Evolutionary conservation across 2,329 filamentous ascomycete genomes (phyloP).

Genomic region (Pyrenochaeta sp.): DNA sequence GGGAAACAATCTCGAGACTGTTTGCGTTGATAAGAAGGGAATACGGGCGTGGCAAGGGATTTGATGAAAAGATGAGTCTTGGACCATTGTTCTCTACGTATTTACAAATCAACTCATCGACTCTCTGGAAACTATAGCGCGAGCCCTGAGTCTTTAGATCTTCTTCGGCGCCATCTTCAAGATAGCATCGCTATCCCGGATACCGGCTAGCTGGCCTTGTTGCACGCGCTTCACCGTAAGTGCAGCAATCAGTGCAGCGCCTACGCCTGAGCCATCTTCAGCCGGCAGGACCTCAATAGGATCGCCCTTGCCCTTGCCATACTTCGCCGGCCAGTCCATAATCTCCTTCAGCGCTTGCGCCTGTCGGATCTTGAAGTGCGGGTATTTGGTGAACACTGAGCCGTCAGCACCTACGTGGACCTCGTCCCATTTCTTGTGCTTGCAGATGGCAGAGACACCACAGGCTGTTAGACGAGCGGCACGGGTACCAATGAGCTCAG

Average conservation of each 20-base stretch:
- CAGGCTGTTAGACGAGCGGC: constrained; percentile 92
- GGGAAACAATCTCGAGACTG: constrained; percentile 1
- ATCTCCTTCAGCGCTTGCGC: constrained; percentile 92
- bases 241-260: constrained; percentile 89
- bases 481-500: constrained; percentile 93
- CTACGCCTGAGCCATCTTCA: constrained; percentile 97
- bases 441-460: constrained; percentile 94
- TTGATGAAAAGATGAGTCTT: neutral
- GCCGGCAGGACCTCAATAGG: constrained; percentile 87
- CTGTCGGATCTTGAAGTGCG: constrained; percentile 93
- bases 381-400: constrained; percentile 99
- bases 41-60: neutral
- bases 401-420: constrained; percentile 98
- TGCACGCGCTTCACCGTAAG: constrained; percentile 70
- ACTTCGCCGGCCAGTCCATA: constrained; percentile 87
- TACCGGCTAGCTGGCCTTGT: constrained; percentile 66
- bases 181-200: constrained; percentile 60
- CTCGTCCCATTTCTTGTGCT: constrained; percentile 87
- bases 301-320: constrained; percentile 69
- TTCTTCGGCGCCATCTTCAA: constrained; percentile 40
- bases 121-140: neutral
- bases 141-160: neutral
- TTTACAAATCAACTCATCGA: neutral
- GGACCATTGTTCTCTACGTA: neutral
- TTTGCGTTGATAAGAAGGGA: neutral